Evolutionary conservation across 2,329 filamentous ascomycete species (phyloP).

Genomic region (Sporothrix sp.): DNA sequence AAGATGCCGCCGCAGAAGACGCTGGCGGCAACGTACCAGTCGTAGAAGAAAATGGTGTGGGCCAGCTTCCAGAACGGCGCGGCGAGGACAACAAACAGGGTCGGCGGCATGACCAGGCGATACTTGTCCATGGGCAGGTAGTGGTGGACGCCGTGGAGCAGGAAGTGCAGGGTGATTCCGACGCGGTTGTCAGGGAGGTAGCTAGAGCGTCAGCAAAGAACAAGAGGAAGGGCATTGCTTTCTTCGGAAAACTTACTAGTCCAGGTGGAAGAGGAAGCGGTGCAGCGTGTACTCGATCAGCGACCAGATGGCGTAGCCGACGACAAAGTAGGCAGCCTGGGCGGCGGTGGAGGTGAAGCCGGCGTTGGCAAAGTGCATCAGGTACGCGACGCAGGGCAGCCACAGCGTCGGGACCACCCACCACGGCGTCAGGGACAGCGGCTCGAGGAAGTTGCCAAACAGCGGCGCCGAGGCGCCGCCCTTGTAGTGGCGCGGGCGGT

Average conservation of each 20-base stretch:
- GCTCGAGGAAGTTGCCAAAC: slow-evolving; percentile 98
- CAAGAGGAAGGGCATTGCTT: not conserved
- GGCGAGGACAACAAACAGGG: slow-evolving; percentile 74
- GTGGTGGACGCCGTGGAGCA: slow-evolving; percentile 94
- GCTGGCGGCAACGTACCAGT: slow-evolving; percentile 71
- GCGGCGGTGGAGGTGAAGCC: slow-evolving; percentile 44
- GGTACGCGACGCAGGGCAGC: slow-evolving; percentile 72
- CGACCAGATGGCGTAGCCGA: slow-evolving; percentile 75
- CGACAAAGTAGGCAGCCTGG: slow-evolving; percentile 52
- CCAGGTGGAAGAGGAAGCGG: slow-evolving; percentile 86
- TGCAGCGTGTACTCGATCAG: slow-evolving; percentile 84
- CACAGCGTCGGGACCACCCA: slow-evolving; percentile 78
- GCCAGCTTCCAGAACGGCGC: slow-evolving; percentile 88
- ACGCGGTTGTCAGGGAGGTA: slow-evolving; percentile 85
- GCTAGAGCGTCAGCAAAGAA: slow-evolving; percentile 33
- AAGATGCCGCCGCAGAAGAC: slow-evolving; percentile 87
- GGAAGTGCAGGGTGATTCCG: slow-evolving; percentile 78
- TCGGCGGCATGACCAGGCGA: slow-evolving; percentile 91
- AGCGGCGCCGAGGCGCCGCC: slow-evolving; percentile 85
- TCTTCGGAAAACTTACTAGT: slow-evolving; percentile 63
- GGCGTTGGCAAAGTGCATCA: slow-evolving; percentile 52
- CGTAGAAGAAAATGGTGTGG: slow-evolving; percentile 68
- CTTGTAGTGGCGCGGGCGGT: slow-evolving; percentile 90
- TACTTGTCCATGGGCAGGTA: slow-evolving; percentile 99
- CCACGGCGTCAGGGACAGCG: slow-evolving; percentile 91